These are phyloP conservation scores for Mytilinidion resinicola DNA, from an alignment of 495 filamentous ascomycete species.

Conservation along the genomic window DNA sequence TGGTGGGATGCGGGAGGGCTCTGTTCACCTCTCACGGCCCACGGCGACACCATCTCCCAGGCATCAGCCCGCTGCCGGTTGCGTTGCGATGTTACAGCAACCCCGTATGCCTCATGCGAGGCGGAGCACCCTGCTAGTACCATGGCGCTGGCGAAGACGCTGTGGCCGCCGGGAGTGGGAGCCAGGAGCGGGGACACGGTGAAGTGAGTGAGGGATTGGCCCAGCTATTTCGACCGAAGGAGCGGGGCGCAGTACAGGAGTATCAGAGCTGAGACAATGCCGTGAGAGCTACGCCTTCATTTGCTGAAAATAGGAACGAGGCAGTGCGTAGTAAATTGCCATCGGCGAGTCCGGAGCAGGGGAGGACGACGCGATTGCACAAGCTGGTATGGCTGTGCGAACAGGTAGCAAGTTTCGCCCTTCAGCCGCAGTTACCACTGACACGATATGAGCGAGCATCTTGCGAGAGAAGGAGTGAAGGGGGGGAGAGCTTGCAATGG, in stretches of 20 bases:
- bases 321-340: conserved; percentile 5
- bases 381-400: conserved; percentile 8
- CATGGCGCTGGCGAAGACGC: conserved; percentile 12
- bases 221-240: conserved; percentile 9
- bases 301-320: conserved; percentile 9
- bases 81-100: conserved; percentile 16
- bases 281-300: conserved; percentile 18
- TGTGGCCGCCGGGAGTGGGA: background rate
- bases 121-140: conserved; percentile 13
- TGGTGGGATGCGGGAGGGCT: no score
- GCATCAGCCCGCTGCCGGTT: conserved; percentile 9
- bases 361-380: background rate
- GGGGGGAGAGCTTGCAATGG: conserved; percentile 13
- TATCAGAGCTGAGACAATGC: conserved; percentile 17
- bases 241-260: conserved; percentile 11
- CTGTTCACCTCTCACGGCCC: conserved; percentile 8
- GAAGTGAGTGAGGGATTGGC: conserved; percentile 12
- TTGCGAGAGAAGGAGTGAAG: conserved; percentile 10
- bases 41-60: conserved; percentile 9
- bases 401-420: conserved; percentile 14
- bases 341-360: conserved; percentile 14
- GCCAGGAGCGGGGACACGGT: background rate
- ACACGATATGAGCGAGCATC: conserved; percentile 11
- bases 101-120: conserved; percentile 12
- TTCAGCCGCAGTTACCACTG: conserved; percentile 15